Evolutionary conservation across 805 yeast genomes (phyloP), one percentile per base, ranked within the genome.

Genomic region (Clavispora fructus): DNA sequence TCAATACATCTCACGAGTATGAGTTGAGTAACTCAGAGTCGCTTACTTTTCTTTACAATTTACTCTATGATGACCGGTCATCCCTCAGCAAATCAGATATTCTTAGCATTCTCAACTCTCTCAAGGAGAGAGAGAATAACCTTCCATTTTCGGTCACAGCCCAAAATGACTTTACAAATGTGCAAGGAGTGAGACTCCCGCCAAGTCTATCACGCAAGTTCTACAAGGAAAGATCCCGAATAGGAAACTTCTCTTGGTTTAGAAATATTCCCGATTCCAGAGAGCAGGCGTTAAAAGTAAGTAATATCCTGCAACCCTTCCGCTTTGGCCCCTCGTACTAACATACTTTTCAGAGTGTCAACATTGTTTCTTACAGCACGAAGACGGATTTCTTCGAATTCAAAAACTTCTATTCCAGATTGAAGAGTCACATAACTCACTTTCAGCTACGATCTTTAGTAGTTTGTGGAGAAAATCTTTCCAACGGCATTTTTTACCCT

Each of bases 361-460:
- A 52, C 49, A 48, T 61, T 39, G 32, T 45, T 11, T 40, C 45
- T 0, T 58, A 51, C 50, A 42, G 51, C 29, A 48, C 59, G 10
- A 58, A 53, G 29, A 65, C 73, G 8, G 70, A 71, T 33, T 68
- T 73, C 43, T 74, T 57, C 51, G 57, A 55, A 47, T 72, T 69
- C 50, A 60, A 67, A 31, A 64, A 62, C 43, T 75, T 71, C 51
- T 74, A 60, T 61, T 59, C 71, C 47, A 60, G 63, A 48, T 68
- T 81, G 8, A 72, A 70, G 43, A 77, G 82, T 6, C 73, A 69
- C 50, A 63, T 79, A 11, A 71, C 75, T 16, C 85, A 82, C 63
- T 79, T 80, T 58, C 85, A 80, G 61, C 64, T 81, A 30, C 62
- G 85, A 13, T 74, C 78, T 46, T 61, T 79, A 41, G 71, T 81